Base-by-base conservation (phyloP, 306 rosid species). In the Lotus japonicus region DNA sequence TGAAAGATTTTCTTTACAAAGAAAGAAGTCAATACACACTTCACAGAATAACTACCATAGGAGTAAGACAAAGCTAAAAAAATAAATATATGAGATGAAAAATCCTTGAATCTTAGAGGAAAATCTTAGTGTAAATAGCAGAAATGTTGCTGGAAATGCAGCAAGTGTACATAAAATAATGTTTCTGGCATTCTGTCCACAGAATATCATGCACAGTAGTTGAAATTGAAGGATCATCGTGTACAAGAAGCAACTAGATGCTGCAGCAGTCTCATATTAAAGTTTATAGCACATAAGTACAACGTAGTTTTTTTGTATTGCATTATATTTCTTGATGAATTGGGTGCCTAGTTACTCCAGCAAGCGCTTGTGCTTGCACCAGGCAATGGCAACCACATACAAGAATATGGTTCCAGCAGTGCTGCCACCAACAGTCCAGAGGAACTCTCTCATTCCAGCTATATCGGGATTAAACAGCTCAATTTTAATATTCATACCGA, bases 361-460 rank as follows among this genome's bases (percentile, higher is more conserved):
- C 77, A 95, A 80, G 71, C 92, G 89, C 66, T 87, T 95, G 79
- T 88, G 82, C 88, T 87, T 95, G 64, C 95, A 90, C 96, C 99
- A 95, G 50, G 92, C 91, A 64, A 90, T 87, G 57, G 97, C 96
- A 78, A 82, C 74, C 49, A 85, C 85, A 58, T 94, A 94, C 66
- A 94, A 66, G 82, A 95, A 70, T 60, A 90, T 55, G 54, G 78
- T 78, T 23, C 92, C 99, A 0, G 82, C 82, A 7, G 95, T 71
- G 17, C 96, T 70, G 14, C 99, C 97, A 11, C 92, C 97, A 42
- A 87, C 83, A 2, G 97, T 90, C 96, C 92, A 95, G n/a, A 90
- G 64, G 77, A 84, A 95, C 46, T 88, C 77, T 0, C 66, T 45
- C 88, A 76, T 84, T 19, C 95, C 92, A 1, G 88, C 31, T 23